Evolutionary conservation across 2,329 filamentous ascomycete genomes (phyloP).

Genomic region (Phaeoacremonium minimum): DNA sequence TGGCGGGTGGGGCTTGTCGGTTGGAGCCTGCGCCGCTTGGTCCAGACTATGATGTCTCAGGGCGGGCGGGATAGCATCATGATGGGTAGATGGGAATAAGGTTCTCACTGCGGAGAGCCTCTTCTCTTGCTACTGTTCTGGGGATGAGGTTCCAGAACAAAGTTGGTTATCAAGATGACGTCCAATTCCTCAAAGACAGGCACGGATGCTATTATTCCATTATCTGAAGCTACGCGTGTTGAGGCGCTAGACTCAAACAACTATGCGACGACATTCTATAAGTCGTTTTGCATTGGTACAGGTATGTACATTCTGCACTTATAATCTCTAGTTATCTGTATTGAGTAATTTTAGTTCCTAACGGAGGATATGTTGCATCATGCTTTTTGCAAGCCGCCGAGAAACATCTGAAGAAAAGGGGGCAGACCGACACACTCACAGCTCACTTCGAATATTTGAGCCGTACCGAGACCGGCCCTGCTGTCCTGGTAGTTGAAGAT

Average conservation of each 20-base stretch:
- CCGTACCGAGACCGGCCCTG: constrained; percentile 30
- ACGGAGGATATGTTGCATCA: constrained; percentile 40
- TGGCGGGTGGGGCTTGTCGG: too few species aligned
- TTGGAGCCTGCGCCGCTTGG: too few species aligned
- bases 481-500: constrained; percentile 31
- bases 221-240: neutral
- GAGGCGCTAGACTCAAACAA: neutral
- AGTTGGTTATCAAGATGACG: neutral
- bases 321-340: neutral
- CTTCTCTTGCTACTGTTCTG: too few species aligned
- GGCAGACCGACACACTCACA: constrained; percentile 31
- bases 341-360: constrained; percentile 29
- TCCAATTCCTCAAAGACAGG: neutral
- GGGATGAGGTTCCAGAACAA: too few species aligned
- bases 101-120: too few species aligned
- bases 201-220: neutral
- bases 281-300: neutral
- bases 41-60: too few species aligned
- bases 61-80: too few species aligned
- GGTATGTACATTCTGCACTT: neutral
- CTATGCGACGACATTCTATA: neutral
- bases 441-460: constrained; percentile 36
- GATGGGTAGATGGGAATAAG: too few species aligned
- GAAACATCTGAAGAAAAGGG: constrained; percentile 23
- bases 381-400: constrained; percentile 30